These are phyloP conservation scores for Hemileccinum impolitum DNA, from an alignment of 768 basidiomycete species.

Conservation along the genomic window DNA sequence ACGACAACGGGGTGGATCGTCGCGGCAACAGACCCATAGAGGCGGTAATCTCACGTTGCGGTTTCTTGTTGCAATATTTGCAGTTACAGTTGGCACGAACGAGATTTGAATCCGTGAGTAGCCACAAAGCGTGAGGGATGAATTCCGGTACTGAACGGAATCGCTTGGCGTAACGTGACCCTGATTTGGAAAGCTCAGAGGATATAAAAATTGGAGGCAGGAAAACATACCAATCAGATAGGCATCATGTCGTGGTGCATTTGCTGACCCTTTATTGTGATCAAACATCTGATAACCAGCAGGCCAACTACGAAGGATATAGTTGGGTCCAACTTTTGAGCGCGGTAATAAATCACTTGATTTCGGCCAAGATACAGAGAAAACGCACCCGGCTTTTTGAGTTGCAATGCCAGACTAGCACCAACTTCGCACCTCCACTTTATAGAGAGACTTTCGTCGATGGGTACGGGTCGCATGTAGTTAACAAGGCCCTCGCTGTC, in stretches of 20 bases:
- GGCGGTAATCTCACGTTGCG: conserved; percentile 68
- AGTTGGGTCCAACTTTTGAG: conserved; percentile 44
- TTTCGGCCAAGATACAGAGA: not conserved
- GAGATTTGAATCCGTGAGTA: conserved; percentile 51
- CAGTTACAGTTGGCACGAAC: conserved; percentile 57
- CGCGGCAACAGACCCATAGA: conserved; percentile 45
- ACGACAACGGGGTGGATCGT: conserved; percentile 29
- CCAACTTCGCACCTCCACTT: conserved; percentile 56
- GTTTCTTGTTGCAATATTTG: conserved; percentile 72
- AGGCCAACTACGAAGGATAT: conserved; percentile 66
- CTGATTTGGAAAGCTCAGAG: conserved; percentile 15
- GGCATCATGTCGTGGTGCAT: conserved; percentile 62
- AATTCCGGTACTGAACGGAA: conserved; percentile 88
- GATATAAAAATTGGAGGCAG: not conserved
- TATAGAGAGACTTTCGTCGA: conserved; percentile 49
- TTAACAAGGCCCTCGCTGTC: conserved; percentile 68
- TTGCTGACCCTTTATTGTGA: conserved; percentile 63
- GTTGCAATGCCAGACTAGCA: conserved; percentile 37
- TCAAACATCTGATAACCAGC: conserved; percentile 67
- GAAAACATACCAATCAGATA: conserved; percentile 68
- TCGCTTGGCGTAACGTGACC: conserved; percentile 42
- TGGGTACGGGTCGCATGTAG: conserved; percentile 54
- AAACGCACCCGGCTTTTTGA: conserved; percentile 51
- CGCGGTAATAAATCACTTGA: not conserved
- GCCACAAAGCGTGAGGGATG: conserved; percentile 80